Percentiles rank a stretch among this genome's conserved stretches.
Conservation (phyloP, 495 filamentous ascomycete species). For the Daldinia loculata region DNA sequence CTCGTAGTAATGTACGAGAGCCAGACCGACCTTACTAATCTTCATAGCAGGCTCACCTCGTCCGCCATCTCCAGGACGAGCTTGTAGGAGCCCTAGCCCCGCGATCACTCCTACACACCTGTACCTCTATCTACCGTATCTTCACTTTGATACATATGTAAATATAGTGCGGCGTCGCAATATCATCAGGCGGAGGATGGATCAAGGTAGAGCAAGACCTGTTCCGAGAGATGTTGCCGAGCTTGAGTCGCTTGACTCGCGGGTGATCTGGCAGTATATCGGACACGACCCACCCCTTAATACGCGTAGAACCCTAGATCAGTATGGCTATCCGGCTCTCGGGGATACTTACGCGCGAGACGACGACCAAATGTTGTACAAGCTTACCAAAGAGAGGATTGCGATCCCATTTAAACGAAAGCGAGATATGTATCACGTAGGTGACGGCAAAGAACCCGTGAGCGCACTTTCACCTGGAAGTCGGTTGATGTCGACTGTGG, state of each 20-base stretch:
- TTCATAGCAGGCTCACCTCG: conserved; percentile 43
- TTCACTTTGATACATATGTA: conserved; percentile 73
- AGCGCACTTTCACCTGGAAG: conserved; percentile 28
- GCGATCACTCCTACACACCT: conserved; percentile 53
- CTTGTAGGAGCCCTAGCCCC: conserved; percentile 48
- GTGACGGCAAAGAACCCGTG: conserved; percentile 17
- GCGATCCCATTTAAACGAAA: conserved; percentile 32
- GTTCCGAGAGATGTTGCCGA: conserved; percentile 62
- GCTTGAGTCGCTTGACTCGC: conserved; percentile 63
- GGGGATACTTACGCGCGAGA: conserved; percentile 69
- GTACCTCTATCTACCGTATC: conserved; percentile 61
- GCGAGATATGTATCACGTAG: conserved; percentile 36
- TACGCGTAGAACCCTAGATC: conserved; percentile 70
- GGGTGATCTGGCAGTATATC: conserved; percentile 71
- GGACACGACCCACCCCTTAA: conserved; percentile 72
- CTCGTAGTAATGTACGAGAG: conserved; percentile 35
- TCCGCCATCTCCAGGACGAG: conserved; percentile 24
- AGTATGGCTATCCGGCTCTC: conserved; percentile 71
- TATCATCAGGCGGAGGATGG: conserved; percentile 62
- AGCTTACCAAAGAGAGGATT: conserved; percentile 63
- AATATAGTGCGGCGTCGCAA: conserved; percentile 67
- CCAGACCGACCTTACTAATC: conserved; percentile 22
- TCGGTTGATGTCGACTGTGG: conserved; percentile 19
- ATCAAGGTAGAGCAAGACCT: conserved; percentile 66
- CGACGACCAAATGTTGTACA: conserved; percentile 76